Evolutionary conservation across 2,329 filamentous ascomycete genomes (phyloP).

Genomic region (Coccinonectria pachysandricola): DNA sequence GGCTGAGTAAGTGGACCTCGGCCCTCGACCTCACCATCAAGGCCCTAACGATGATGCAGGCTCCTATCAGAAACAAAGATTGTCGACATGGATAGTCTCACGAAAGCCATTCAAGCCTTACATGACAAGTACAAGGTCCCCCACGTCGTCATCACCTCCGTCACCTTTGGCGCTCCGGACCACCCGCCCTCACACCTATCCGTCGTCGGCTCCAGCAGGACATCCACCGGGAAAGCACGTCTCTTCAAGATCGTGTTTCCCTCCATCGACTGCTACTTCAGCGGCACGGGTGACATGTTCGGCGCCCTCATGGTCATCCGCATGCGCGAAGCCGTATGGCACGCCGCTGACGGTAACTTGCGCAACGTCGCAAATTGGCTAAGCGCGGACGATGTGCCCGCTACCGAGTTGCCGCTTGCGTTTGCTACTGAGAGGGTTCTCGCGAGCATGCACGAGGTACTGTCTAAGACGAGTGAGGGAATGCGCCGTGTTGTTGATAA

Average conservation of each 20-base stretch:
- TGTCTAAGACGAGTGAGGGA: slow-evolving; percentile 57
- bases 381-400: slow-evolving; percentile 58
- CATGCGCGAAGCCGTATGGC: slow-evolving; percentile 66
- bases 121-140: slow-evolving; percentile 69
- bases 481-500: slow-evolving; percentile 43
- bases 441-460: slow-evolving; percentile 82
- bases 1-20: slow-evolving; percentile 62
- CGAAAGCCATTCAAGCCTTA: slow-evolving; percentile 62
- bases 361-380: slow-evolving; percentile 56
- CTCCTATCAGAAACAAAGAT: slow-evolving; percentile 80
- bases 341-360: slow-evolving; percentile 33
- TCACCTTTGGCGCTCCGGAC: slow-evolving; percentile 53
- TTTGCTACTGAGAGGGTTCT: slow-evolving; percentile 77
- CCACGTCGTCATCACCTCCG: slow-evolving; percentile 87
- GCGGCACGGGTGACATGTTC: slow-evolving; percentile 97
- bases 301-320: slow-evolving; percentile 81
- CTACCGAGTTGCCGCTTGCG: slow-evolving; percentile 69
- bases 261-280: slow-evolving; percentile 85
- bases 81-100: slow-evolving; percentile 60
- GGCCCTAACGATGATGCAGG: too few species aligned
- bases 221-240: slow-evolving; percentile 54
- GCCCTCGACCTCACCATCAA: background rate
- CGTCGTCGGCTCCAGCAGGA: slow-evolving; percentile 68
- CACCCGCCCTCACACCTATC: slow-evolving; percentile 46
- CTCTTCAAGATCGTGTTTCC: slow-evolving; percentile 84